phyloP scores from a whole-genome alignment of 495 filamentous ascomycete genomes.

The Cercophora sp. region DNA sequence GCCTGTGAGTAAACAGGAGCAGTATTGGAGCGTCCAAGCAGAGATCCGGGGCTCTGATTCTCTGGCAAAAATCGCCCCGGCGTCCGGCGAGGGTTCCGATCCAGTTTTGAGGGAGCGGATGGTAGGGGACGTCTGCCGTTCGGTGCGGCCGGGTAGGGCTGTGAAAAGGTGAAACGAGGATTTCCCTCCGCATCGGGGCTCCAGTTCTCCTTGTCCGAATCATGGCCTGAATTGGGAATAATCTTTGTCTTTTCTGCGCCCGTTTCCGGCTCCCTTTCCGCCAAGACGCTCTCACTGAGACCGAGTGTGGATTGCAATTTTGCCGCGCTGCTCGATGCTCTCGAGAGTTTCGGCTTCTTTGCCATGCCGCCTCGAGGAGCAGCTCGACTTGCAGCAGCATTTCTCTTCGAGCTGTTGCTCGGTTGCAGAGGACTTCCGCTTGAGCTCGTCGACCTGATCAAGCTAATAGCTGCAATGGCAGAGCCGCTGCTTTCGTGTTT shows the following conservation, averaged over 20 bases:
- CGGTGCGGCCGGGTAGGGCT: constrained; percentile 1
- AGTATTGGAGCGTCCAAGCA: constrained; percentile 33
- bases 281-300: constrained; percentile 27
- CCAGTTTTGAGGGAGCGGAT: constrained; percentile 2
- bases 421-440: constrained; percentile 42
- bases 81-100: constrained; percentile 34
- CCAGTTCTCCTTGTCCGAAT: constrained; percentile 97
- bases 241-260: constrained; percentile 46
- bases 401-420: constrained; percentile 54
- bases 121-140: constrained; percentile 21
- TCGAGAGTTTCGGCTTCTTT: constrained; percentile 63
- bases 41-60: constrained; percentile 21
- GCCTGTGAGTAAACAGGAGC: constrained; percentile 19
- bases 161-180: constrained; percentile 25
- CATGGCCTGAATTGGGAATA: constrained; percentile 41
- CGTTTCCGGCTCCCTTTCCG: constrained; percentile 14
- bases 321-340: constrained; percentile 63
- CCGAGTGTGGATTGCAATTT: constrained; percentile 53
- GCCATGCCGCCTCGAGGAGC: constrained; percentile 44
- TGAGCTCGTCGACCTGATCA: constrained; percentile 63
- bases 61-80: constrained; percentile 30
- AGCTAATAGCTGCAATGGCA: constrained; percentile 63
- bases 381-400: constrained; percentile 44
- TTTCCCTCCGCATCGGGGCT: constrained; percentile 50
- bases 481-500: constrained; percentile 69